These are phyloP conservation scores for Kuraishia piskuri DNA, from an alignment of 805 yeast species.

Conservation along the genomic window DNA sequence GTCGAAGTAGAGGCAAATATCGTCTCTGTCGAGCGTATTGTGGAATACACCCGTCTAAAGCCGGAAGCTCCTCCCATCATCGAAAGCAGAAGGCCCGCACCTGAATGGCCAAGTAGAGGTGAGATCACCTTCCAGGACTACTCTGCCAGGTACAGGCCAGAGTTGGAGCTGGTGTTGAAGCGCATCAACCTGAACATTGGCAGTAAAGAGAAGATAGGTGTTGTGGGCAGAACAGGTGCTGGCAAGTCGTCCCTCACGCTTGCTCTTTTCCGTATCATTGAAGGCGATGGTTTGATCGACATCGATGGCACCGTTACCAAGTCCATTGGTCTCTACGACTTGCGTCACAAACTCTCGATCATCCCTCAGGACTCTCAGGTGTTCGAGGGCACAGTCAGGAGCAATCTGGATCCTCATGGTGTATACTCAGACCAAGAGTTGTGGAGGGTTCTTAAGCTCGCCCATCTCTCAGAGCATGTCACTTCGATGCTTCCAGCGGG, in stretches of 20 bases:
- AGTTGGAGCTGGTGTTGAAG: conserved; percentile 71
- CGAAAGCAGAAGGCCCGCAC: conserved; percentile 46
- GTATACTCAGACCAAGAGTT: conserved; percentile 60
- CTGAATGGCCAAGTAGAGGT: conserved; percentile 69
- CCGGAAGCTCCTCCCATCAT: conserved; percentile 69
- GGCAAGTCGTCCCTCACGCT: conserved; percentile 84
- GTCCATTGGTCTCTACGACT: conserved; percentile 64
- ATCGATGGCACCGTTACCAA: conserved; percentile 70
- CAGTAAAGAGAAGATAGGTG: conserved; percentile 81
- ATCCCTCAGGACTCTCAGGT: conserved; percentile 95
- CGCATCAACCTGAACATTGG: conserved; percentile 54
- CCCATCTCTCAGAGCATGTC: conserved; percentile 69
- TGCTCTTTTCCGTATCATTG: conserved; percentile 81
- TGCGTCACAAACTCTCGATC: conserved; percentile 70
- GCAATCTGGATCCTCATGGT: conserved; percentile 78
- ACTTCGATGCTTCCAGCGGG: conserved; percentile 24
- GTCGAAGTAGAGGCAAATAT: conserved; percentile 97
- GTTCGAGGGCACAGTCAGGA: conserved; percentile 77
- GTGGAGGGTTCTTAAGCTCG: conserved; percentile 71
- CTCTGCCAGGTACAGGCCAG: conserved; percentile 75
- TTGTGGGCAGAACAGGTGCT: conserved; percentile 96
- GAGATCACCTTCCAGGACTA: conserved; percentile 59
- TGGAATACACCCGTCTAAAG: conserved; percentile 40
- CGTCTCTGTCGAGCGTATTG: conserved; percentile 67
- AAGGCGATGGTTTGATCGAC: conserved; percentile 48